Evolutionary conservation across 1,284 basidiomycete species (phyloP).

Genomic region (Pseudozyma flocculosa): DNA sequence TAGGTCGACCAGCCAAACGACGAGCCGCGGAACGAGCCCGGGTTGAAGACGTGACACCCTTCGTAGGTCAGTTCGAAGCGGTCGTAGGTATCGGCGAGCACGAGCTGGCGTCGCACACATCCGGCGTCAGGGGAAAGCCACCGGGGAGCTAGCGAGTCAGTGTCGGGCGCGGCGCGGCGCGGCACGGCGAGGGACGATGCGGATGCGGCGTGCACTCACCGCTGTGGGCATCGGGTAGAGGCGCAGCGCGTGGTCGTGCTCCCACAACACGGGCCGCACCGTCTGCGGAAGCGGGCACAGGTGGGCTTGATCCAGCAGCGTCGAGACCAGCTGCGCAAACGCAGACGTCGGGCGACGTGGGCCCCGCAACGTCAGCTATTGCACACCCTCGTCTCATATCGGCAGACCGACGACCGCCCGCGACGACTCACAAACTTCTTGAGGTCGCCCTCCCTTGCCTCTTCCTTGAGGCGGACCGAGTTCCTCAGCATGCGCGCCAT

Average conservation of each 20-base stretch:
- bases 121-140: conserved; percentile 2
- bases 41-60: conserved; percentile 98
- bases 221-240: conserved; percentile 92
- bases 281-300: conserved; percentile 74
- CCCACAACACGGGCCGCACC: conserved; percentile 83
- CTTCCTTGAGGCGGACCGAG: conserved; percentile 52
- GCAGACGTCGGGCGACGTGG: not conserved
- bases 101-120: conserved; percentile 64
- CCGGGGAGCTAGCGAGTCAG: not conserved
- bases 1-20: conserved; percentile 57
- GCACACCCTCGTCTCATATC: no score
- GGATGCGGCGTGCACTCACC: no score
- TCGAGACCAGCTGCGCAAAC: conserved; percentile 48
- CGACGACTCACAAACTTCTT: conserved; percentile 44
- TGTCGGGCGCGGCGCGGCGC: no score
- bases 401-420: not conserved
- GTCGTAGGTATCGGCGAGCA: conserved; percentile 97
- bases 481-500: conserved; percentile 94
- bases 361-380: no score
- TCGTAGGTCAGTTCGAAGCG: conserved; percentile 95
- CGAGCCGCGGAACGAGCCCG: conserved; percentile 64
- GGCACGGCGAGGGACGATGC: no score
- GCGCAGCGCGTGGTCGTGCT: conserved; percentile 87
- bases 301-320: conserved; percentile 61
- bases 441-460: conserved; percentile 36